Evolutionary conservation across 164 flowering plant species (phyloP).

Genomic region (Vitis labrusca): DNA sequence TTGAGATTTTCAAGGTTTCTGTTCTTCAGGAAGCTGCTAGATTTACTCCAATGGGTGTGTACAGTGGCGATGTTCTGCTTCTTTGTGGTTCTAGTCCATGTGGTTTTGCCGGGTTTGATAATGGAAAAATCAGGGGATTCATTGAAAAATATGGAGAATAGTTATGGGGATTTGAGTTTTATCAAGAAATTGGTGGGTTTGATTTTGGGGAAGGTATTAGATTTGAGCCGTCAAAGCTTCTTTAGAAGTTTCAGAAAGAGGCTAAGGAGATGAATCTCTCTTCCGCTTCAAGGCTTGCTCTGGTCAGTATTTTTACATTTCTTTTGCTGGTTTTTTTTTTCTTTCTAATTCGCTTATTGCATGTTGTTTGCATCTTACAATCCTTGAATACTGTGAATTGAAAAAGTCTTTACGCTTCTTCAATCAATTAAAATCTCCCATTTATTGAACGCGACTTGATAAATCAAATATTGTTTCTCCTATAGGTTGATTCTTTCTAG

Average conservation of each 20-base stretch:
- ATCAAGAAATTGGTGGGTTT: slow-evolving; percentile 50
- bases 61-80: slow-evolving; percentile 62
- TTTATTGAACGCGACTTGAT: too few relatives aligned
- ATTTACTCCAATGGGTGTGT: slow-evolving; percentile 79
- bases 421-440: too few relatives aligned
- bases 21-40: slow-evolving; percentile 65
- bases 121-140: slow-evolving; percentile 44
- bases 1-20: slow-evolving; percentile 75
- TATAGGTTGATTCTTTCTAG: too few relatives aligned
- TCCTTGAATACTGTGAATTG: too few relatives aligned
- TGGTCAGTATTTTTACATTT: slow-evolving; percentile 50
- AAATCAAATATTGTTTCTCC: too few relatives aligned
- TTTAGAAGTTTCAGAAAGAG: slow-evolving; percentile 58
- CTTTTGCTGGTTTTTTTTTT: neutral
- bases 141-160: slow-evolving; percentile 1
- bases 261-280: slow-evolving; percentile 28
- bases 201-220: slow-evolving; percentile 77
- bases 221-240: slow-evolving; percentile 55
- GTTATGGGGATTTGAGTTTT: slow-evolving; percentile 29
- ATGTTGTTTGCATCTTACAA: neutral
- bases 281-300: slow-evolving; percentile 54
- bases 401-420: too few relatives aligned
- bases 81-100: slow-evolving; percentile 32
- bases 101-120: slow-evolving; percentile 63
- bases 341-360: neutral